Evolutionary conservation across 2,329 filamentous ascomycete species (phyloP).

Genomic region (Rhynchosporium agropyri): DNA sequence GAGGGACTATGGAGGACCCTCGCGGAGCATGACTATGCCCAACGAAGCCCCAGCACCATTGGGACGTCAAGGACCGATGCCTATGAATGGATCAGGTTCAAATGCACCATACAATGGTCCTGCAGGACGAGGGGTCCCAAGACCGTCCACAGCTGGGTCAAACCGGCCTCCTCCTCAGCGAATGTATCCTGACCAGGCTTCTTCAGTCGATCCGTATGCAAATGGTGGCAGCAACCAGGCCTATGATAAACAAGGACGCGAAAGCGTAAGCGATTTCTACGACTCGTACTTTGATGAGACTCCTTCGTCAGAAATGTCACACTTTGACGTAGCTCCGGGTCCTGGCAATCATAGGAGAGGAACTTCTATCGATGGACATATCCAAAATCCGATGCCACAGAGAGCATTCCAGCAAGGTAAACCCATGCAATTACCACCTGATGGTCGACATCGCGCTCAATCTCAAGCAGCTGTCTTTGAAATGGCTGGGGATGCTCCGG

Average conservation of each 20-base stretch:
- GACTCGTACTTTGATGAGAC: constrained; percentile 55
- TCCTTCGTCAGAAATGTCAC: constrained; percentile 39
- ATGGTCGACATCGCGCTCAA: constrained; percentile 54
- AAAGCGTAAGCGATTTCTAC: constrained; percentile 54
- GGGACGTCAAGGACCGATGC: constrained; percentile 34
- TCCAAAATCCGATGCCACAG: constrained; percentile 44
- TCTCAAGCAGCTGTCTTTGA: constrained; percentile 73
- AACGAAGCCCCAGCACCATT: constrained; percentile 50
- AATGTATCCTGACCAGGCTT: constrained; percentile 51
- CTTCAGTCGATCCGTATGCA: constrained; percentile 22
- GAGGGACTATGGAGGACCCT: constrained; percentile 52
- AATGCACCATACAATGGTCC: constrained; percentile 52
- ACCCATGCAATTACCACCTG: constrained; percentile 68
- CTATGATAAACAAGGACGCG: constrained; percentile 44
- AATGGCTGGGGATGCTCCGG: constrained; percentile 65
- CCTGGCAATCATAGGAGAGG: constrained; percentile 32
- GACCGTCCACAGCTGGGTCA: constrained; percentile 59
- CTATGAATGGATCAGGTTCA: constrained; percentile 34
- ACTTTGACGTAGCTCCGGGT: constrained; percentile 36
- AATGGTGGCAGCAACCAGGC: constrained; percentile 29
- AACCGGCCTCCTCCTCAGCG: constrained; percentile 57
- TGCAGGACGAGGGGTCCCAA: constrained; percentile 50
- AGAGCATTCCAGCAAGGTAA: constrained; percentile 49
- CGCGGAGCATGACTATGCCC: constrained; percentile 66
- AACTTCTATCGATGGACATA: constrained; percentile 39